Base-by-base conservation (phyloP, 1,284 basidiomycete genomes). In the Pyrrhoderma lamaoense region DNA sequence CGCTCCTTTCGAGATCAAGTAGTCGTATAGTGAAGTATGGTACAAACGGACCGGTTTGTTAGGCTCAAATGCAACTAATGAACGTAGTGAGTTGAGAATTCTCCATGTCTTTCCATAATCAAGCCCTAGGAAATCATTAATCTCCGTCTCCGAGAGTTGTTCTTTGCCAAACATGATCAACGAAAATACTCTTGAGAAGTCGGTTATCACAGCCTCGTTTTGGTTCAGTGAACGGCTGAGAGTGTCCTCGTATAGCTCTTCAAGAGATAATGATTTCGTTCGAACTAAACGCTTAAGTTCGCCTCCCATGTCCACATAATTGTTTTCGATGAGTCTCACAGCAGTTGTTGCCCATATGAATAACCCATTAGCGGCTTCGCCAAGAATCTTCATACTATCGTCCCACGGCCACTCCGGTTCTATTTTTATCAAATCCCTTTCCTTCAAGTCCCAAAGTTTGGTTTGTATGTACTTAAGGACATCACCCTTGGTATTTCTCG, bases 301-400 rank as follows among this genome's bases (percentile, higher is more conserved):
- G n/a, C n/a, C n/a, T n/a, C n/a, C n/a, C n/a, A n/a, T n/a, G n/a
- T n/a, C n/a, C n/a, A n/a, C n/a, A n/a, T n/a, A n/a, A n/a, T n/a
- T n/a, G n/a, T n/a, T n/a, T n/a, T n/a, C n/a, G 19, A 43, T 21
- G 8, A 3, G 8, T 25, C 14, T 43, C 7, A 43, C 19, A 3
- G 42, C 42, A 22, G 19, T 43, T 25, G 42, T 18, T 43, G 42
- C 42, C 42, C 42, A 43, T 43, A 43, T 43, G 19, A 43, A 43
- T 3, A 43, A 3, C 8, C 42, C 42, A 16, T 21, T 19, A 7
- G 42, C 42, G 22, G 42, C 42, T 23, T 21, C 42, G 11, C 19
- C 11, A 22, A 43, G 19, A 7, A 18, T 14, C 11, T 27, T 1
- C 8, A 22, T 43, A 3, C 14, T 40, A 5, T 16, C n/a, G n/a